A percentile compares a stretch with the other conserved stretches of the same genome.
Evolutionary conservation across 1,284 basidiomycete species (phyloP).

Genomic region (Fomitopsis palustris): DNA sequence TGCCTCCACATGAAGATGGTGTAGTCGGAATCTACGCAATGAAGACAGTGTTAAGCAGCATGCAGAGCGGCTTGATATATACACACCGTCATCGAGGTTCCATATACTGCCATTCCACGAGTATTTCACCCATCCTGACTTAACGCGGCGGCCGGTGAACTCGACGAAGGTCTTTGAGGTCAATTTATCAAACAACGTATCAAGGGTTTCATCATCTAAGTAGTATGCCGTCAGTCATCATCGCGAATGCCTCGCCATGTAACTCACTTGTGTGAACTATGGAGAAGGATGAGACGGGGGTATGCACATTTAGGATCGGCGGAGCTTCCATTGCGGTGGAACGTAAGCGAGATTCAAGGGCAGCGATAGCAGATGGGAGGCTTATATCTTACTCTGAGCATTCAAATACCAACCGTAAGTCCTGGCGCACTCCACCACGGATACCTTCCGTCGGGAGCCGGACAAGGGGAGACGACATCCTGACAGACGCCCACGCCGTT

Average conservation of each 20-base stretch:
- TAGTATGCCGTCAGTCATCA: conserved; percentile 1
- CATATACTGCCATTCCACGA: conserved; percentile 69
- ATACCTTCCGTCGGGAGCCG: not conserved
- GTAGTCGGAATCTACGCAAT: conserved; percentile 77
- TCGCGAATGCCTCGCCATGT: not conserved
- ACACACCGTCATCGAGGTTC: conserved; percentile 76
- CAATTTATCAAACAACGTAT: conserved; percentile 63
- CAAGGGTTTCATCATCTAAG: conserved; percentile 65
- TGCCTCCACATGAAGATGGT: conserved; percentile 74
- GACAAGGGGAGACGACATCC: not conserved
- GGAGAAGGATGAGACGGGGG: conserved; percentile 68
- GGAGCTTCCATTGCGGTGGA: conserved; percentile 18
- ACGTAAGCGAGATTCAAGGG: conserved; percentile 4
- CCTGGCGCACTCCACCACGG: not conserved
- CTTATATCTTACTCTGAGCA: not conserved
- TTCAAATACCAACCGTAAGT: not conserved
- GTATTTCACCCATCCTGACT: conserved; percentile 79
- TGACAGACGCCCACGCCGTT: not conserved
- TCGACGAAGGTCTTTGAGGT: conserved; percentile 57
- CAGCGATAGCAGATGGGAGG: not conserved
- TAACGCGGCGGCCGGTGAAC: conserved; percentile 55
- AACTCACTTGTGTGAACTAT: conserved; percentile 63
- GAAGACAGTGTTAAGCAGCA: conserved; percentile 30
- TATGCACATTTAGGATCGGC: conserved; percentile 65
- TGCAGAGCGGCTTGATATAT: not conserved